A percentile compares a stretch with the other conserved stretches of the same genome.
Conservation (phyloP, 2,329 filamentous ascomycete species). For the Aspergillus glaucus region DNA sequence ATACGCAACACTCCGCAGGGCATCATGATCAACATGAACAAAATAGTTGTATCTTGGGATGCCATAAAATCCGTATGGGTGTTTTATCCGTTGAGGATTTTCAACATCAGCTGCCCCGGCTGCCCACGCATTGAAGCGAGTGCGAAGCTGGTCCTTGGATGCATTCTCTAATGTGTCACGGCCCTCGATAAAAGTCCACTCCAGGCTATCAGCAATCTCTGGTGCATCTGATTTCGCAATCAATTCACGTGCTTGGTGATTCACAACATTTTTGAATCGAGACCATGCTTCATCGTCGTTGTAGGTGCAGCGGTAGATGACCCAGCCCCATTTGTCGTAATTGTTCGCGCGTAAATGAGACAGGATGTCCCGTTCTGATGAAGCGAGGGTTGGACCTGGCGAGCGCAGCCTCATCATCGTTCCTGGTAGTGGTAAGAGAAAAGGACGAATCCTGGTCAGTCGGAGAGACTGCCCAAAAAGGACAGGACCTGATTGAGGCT, state of each 20-base stretch:
- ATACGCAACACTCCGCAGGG: no score
- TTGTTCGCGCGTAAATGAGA: no score
- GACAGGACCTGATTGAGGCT: not conserved
- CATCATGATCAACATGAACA: no score
- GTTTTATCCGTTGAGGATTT: not conserved
- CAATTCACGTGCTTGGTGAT: not conserved
- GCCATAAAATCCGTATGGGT: no score
- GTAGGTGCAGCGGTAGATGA: not conserved
- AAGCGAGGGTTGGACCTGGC: not conserved
- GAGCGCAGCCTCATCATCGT: not conserved
- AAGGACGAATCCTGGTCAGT: not conserved
- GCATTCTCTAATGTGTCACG: not conserved
- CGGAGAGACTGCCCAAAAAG: not conserved
- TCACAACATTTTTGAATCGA: not conserved
- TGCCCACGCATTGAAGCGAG: not conserved
- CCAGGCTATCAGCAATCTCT: not conserved
- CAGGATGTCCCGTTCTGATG: not conserved
- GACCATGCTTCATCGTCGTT: not conserved
- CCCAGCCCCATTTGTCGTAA: not conserved
- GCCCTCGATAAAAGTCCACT: not conserved
- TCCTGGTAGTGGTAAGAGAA: not conserved
- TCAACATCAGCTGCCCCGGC: not conserved
- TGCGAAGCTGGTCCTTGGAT: not conserved
- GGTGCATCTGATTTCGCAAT: not conserved
- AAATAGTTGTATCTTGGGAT: no score